Percentiles rank a stretch among this genome's conserved stretches.
Conservation (phyloP, 2,329 filamentous ascomycete genomes). For the Aschersonia sp. region DNA sequence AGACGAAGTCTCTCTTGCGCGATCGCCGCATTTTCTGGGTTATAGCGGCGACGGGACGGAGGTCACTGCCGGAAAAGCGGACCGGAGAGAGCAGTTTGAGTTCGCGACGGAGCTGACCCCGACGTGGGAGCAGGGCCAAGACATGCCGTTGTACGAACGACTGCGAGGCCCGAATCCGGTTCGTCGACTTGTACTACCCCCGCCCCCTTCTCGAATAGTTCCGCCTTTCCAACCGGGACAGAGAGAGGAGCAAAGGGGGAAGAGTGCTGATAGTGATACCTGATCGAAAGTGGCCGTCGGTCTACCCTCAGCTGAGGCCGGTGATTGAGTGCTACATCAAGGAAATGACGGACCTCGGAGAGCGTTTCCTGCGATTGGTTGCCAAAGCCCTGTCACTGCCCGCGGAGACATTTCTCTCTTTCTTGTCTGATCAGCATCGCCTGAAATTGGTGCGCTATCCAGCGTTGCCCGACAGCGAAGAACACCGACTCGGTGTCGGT, state of each 20-base stretch:
- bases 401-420: constrained; percentile 31
- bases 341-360: constrained; percentile 33
- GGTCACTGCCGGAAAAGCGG: constrained; percentile 34
- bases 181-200: constrained; percentile 2
- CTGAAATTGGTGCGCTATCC: not conserved
- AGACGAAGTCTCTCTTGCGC: constrained; percentile 24
- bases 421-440: constrained; percentile 9
- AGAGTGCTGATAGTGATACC: not conserved
- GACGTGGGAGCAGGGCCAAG: constrained; percentile 13
- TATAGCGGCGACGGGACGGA: constrained; percentile 42
- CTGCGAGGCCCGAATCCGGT: constrained; percentile 35
- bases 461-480: not conserved
- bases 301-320: not conserved
- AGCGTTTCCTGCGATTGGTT: constrained; percentile 39
- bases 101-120: constrained; percentile 38
- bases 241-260: not conserved
- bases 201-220: too few species aligned
- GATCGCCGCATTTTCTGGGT: constrained; percentile 46
- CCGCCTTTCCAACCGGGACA: too few species aligned
- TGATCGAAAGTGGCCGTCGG: not conserved
- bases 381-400: constrained; percentile 38
- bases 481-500: constrained; percentile 35
- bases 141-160: constrained; percentile 22
- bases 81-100: constrained; percentile 44
- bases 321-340: constrained; percentile 28